Base-by-base conservation (phyloP, 1,284 basidiomycete species). In the Boletus sp. region DNA sequence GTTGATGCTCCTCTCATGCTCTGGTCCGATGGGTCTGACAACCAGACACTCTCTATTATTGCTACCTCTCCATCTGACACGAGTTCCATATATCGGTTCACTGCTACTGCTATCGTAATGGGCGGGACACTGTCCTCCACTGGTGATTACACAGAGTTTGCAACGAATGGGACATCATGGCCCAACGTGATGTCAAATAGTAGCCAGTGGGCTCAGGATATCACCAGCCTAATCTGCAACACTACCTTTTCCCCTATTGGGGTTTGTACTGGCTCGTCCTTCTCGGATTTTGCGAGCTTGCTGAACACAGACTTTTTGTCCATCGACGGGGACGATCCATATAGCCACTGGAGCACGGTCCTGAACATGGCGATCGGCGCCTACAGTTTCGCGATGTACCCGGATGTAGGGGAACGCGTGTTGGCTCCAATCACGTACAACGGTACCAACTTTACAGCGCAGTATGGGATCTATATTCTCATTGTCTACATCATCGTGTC, bases 131-230 rank as follows among this genome's bases (percentile, higher is more conserved):
- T 71, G 6, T 56, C 30, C 3, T 59, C 67, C 33, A 33, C 31
- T 17, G 59, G 55, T 27, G 51, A 33, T n/a, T 53, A 48, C 28
- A 65, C 40, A 5, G 55, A 60, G 43, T 67, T 71, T 27, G 31
- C 50, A 16, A 50, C 35, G 11, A 67, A 67, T 25, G 60, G 69
- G 27, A 65, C 67, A 27, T 53, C 56, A 10, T 61, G 59, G 55
- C 46, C 52, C 19, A 70, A 66, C 35, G 55, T 52, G 27, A 67
- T 65, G 65, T 17, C 64, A 19, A 44, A 7, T 4, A 52, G 51
- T 46, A 48, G 33, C 9, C 67, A 43, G 6, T 68, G 68, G 64
- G 64, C 64, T 27, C 37, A 58, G 51, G 66, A 70, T 35, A 60
- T 66, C 31, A 40, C 50, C 9, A 53, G 21, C 55, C 23, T 70